phyloP scores from a whole-genome alignment of 495 filamentous ascomycete species.

The Parachaetomium inaequale region DNA sequence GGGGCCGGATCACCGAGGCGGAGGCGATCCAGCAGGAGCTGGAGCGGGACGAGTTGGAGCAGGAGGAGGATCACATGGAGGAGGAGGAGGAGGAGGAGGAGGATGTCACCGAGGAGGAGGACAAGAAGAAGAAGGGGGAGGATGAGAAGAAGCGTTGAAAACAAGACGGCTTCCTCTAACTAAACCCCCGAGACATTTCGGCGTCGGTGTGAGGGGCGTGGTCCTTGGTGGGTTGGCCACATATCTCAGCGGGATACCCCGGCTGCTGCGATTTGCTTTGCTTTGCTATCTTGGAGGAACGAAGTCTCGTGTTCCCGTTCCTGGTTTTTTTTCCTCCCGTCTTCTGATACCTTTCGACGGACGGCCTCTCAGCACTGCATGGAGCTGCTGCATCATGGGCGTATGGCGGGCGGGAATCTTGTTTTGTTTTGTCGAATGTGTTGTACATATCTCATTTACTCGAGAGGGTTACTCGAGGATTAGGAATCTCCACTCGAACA shows the following conservation, averaged over 20 bases:
- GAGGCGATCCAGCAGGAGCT: conserved; percentile 48
- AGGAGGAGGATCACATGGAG: conserved; percentile 26
- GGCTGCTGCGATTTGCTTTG: too few relatives aligned
- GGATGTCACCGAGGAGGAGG: conserved; percentile 6
- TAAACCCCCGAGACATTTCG: too few relatives aligned
- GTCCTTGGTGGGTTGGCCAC: too few relatives aligned
- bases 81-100: conserved; percentile 14
- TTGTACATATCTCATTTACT: not conserved
- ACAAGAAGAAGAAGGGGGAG: not conserved
- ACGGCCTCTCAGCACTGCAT: not conserved
- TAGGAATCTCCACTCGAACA: conserved; percentile 3
- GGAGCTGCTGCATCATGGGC: conserved; percentile 4
- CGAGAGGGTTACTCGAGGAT: not conserved
- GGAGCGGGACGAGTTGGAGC: conserved; percentile 37
- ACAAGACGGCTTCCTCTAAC: not conserved
- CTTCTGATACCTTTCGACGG: not conserved
- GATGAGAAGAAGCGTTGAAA: not conserved
- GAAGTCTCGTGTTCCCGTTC: too few relatives aligned
- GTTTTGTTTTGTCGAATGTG: not conserved
- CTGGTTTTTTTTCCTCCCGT: not conserved
- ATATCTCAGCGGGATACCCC: not conserved
- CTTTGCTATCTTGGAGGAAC: too few relatives aligned
- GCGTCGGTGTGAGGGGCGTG: too few relatives aligned
- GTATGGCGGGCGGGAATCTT: not conserved
- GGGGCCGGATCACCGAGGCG: conserved; percentile 38